Conservation (phyloP, 2,329 filamentous ascomycete species). For the Diaporthe vexans region DNA sequence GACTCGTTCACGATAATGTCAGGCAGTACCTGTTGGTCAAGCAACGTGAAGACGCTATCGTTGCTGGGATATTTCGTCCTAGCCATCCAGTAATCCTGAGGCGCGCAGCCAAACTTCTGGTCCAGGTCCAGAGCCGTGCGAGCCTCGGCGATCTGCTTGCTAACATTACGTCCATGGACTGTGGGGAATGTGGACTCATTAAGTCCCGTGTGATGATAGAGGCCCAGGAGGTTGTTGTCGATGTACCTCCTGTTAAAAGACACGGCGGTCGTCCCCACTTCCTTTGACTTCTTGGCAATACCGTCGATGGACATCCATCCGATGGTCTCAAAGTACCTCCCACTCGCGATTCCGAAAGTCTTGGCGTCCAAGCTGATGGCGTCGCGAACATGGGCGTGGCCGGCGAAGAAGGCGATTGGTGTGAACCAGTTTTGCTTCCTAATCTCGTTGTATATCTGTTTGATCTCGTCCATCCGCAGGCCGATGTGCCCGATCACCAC, state of each 20-base stretch:
- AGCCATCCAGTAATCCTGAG: slow-evolving; percentile 84
- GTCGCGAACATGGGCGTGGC: slow-evolving; percentile 91
- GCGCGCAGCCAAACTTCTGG: slow-evolving; percentile 84
- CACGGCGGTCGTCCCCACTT: slow-evolving; percentile 54
- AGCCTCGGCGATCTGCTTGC: slow-evolving; percentile 76
- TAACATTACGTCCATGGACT: slow-evolving; percentile 79
- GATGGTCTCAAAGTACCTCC: slow-evolving; percentile 94
- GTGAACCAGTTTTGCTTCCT: slow-evolving; percentile 82
- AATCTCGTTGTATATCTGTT: slow-evolving; percentile 82
- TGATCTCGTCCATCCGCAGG: slow-evolving; percentile 84
- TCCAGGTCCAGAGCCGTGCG: slow-evolving; percentile 81
- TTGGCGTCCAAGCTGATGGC: slow-evolving; percentile 83
- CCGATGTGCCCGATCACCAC: slow-evolving; percentile 89
- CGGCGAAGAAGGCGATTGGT: slow-evolving; percentile 92
- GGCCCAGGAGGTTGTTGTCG: slow-evolving; percentile 90
- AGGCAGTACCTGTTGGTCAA: slow-evolving; percentile 82
- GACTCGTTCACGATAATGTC: slow-evolving; percentile 70
- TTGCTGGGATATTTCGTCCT: slow-evolving; percentile 80
- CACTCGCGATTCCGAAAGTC: slow-evolving; percentile 85
- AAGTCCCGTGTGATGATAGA: slow-evolving; percentile 84
- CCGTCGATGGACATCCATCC: slow-evolving; percentile 92
- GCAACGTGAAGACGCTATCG: slow-evolving; percentile 85
- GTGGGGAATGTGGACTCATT: slow-evolving; percentile 83
- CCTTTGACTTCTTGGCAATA: slow-evolving; percentile 55
- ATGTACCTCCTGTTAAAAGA: slow-evolving; percentile 87